phyloP scores from a whole-genome alignment of 1,284 basidiomycete genomes.

The Polyporus tsugae region DNA sequence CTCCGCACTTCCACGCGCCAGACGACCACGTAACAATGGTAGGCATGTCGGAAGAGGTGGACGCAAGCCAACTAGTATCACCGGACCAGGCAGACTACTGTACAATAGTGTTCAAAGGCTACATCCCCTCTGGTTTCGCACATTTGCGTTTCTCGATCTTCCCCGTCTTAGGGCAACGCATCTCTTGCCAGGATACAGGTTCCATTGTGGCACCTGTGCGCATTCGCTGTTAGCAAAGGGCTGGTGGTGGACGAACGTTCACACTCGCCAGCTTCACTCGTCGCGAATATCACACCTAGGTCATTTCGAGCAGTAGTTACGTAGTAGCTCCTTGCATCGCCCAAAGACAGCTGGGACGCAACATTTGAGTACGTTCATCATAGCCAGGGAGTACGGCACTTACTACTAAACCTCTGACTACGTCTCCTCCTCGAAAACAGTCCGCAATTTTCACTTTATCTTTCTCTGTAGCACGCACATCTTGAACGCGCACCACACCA shows the following conservation, averaged over 20 bases:
- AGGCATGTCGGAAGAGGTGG: not conserved
- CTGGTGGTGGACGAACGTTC: not conserved
- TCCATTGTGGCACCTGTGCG: conserved; percentile 76
- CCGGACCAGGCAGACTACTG: not conserved
- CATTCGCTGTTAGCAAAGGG: conserved; percentile 16
- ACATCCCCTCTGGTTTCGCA: conserved; percentile 78
- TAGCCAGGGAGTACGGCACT: conserved; percentile 43
- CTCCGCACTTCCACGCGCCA: not conserved
- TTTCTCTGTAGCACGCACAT: conserved; percentile 92
- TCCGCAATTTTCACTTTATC: conserved; percentile 94
- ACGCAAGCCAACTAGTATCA: not conserved
- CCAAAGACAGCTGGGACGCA: conserved; percentile 66
- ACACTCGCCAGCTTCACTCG: conserved; percentile 76
- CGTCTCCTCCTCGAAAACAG: conserved; percentile 96
- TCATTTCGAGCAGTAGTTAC: conserved; percentile 95
- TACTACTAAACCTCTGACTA: conserved; percentile 93
- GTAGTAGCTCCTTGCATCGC: conserved; percentile 95
- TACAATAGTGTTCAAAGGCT: not conserved
- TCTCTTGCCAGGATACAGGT: conserved; percentile 90
- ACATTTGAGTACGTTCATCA: not conserved
- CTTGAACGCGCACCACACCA: conserved; percentile 91
- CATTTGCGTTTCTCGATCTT: conserved; percentile 87
- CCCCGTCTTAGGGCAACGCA: conserved; percentile 88
- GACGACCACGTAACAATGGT: not conserved
- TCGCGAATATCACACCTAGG: conserved; percentile 91